phyloP scores from a whole-genome alignment of 2,329 filamentous ascomycete genomes.

The Chrysoporthe deuterocubensis region DNA sequence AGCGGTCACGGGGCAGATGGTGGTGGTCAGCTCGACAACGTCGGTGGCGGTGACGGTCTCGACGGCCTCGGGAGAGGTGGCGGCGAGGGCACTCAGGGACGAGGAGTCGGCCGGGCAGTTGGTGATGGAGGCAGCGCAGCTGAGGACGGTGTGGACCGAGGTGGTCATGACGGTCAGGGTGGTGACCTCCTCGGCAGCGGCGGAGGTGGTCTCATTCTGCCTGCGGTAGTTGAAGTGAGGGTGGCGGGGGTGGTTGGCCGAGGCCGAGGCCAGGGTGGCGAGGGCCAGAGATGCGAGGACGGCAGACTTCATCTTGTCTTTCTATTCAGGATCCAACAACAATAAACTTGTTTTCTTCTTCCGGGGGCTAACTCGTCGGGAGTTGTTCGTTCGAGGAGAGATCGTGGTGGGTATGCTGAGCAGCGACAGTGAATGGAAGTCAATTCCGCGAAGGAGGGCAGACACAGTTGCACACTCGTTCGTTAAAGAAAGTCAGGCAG shows the following conservation, averaged over 20 bases:
- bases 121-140: conserved; percentile 44
- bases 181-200: conserved; percentile 34
- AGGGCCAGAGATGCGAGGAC: conserved; percentile 46
- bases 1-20: conserved; percentile 48
- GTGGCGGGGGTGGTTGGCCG: conserved; percentile 47
- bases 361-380: conserved; percentile 7
- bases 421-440: conserved; percentile 37
- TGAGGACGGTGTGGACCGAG: conserved; percentile 41
- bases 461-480: conserved; percentile 37
- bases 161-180: conserved; percentile 46
- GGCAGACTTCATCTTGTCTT: conserved; percentile 53
- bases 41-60: conserved; percentile 44
- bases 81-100: conserved; percentile 37
- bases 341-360: conserved; percentile 13
- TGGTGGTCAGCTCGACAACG: conserved; percentile 43
- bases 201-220: conserved; percentile 32
- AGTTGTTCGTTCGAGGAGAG: background rate
- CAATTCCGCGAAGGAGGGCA: conserved; percentile 38
- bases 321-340: conserved; percentile 25
- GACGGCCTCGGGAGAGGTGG: conserved; percentile 33
- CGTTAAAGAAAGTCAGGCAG: conserved; percentile 36
- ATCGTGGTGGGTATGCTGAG: conserved; percentile 25
- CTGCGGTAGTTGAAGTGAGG: conserved; percentile 37
- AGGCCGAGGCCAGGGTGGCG: conserved; percentile 46
- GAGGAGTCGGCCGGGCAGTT: conserved; percentile 44